These are phyloP conservation scores for Botrytis fabae DNA, from an alignment of 2,329 filamentous ascomycete genomes.

Conservation along the genomic window DNA sequence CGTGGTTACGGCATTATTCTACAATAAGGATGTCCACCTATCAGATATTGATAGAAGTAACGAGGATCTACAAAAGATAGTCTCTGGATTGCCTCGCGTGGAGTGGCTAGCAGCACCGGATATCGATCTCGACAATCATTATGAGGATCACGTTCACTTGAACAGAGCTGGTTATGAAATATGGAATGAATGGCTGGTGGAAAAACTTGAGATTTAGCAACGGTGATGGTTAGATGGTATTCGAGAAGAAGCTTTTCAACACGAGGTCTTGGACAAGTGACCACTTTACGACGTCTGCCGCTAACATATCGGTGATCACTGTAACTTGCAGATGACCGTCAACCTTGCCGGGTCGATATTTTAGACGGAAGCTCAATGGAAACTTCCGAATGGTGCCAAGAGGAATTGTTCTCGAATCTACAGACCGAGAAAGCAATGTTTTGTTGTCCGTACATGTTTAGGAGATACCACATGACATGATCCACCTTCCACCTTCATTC, in stretches of 20 bases:
- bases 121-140: neutral
- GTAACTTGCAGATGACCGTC: neutral
- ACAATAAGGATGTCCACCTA: constrained; percentile 24
- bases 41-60: constrained; percentile 23
- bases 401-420: neutral
- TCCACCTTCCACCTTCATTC: neutral
- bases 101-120: constrained; percentile 26
- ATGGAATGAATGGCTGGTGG: constrained; percentile 25
- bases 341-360: neutral
- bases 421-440: neutral
- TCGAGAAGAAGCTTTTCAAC: neutral
- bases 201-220: constrained; percentile 15
- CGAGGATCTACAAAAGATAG: constrained; percentile 6
- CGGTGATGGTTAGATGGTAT: neutral
- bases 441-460: neutral
- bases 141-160: constrained; percentile 29
- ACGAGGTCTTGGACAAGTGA: neutral
- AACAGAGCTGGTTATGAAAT: constrained; percentile 27
- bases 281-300: neutral
- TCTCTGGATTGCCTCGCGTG: constrained; percentile 3
- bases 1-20: constrained; percentile 23
- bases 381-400: neutral
- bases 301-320: neutral
- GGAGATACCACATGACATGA: neutral
- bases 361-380: neutral